A percentile compares a stretch with the other conserved stretches of the same genome.
Conservation (phyloP, 345 rosid species). For the Isatis tinctoria region DNA sequence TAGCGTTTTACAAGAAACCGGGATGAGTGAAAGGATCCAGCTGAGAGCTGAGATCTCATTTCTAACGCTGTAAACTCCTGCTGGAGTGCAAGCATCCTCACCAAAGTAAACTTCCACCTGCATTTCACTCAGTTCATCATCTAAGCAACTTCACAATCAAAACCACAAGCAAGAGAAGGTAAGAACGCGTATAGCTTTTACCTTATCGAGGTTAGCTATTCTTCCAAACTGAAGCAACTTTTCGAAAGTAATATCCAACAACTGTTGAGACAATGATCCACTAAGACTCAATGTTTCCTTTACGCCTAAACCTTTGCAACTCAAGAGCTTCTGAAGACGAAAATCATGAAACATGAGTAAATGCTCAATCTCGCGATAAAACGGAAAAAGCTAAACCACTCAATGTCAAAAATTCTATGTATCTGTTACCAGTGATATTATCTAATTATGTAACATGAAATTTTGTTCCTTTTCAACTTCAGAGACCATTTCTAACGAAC, state of each 20-base stretch:
- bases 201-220: slow-evolving; percentile 72
- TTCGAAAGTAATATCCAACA: slow-evolving; percentile 33
- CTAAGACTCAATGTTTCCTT: slow-evolving; percentile 41
- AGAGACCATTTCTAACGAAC: background rate
- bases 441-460: background rate
- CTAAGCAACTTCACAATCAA: slow-evolving; percentile 1
- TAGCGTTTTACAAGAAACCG: slow-evolving; percentile 25
- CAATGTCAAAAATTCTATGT: no score
- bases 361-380: background rate
- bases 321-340: slow-evolving; percentile 50
- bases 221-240: slow-evolving; percentile 58
- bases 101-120: slow-evolving; percentile 91
- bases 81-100: slow-evolving; percentile 34
- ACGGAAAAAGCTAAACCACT: no score
- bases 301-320: slow-evolving; percentile 45
- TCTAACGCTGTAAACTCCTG: slow-evolving; percentile 50
- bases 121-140: slow-evolving; percentile 26
- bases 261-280: slow-evolving; percentile 36
- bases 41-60: slow-evolving; percentile 80
- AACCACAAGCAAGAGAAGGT: background rate
- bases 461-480: no score
- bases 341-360: background rate
- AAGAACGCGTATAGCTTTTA: slow-evolving; percentile 21
- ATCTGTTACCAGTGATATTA: background rate
- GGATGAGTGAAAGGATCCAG: slow-evolving; percentile 44